phyloP scores from a whole-genome alignment of 257 asterid genomes.

The Primulina tabacum region DNA sequence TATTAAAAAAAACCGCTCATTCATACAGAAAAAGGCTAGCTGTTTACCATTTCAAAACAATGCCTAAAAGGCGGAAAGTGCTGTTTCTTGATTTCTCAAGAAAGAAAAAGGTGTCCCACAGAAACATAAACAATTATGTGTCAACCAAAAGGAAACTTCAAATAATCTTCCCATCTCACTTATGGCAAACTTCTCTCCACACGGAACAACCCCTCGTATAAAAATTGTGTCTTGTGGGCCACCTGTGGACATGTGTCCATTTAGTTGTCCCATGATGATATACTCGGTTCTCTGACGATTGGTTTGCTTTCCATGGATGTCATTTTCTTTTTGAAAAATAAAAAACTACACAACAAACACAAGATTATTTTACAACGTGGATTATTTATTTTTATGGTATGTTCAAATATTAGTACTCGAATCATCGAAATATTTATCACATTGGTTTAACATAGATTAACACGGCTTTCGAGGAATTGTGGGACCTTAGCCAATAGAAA shows the following conservation, averaged over 20 bases:
- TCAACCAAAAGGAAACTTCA: slow-evolving; percentile 28
- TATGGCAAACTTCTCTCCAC: slow-evolving; percentile 12
- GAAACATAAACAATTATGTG: slow-evolving; percentile 33
- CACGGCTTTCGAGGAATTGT: slow-evolving; percentile 16
- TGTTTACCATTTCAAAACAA: slow-evolving; percentile 63
- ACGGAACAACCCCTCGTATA: slow-evolving; percentile 22
- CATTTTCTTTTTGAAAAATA: slow-evolving; percentile 21
- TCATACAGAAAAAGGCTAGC: slow-evolving; percentile 36
- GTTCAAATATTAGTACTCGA: too few species aligned
- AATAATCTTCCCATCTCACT: slow-evolving; percentile 26
- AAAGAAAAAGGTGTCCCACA: slow-evolving; percentile 4
- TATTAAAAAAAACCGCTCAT: slow-evolving; percentile 27
- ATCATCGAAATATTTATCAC: too few species aligned
- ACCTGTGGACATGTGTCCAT: slow-evolving; percentile 40
- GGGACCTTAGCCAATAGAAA: slow-evolving; percentile 25
- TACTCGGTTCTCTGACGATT: slow-evolving; percentile 7
- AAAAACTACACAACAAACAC: neutral
- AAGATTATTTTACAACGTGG: too few species aligned
- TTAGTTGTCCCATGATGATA: slow-evolving; percentile 40
- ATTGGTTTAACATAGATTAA: too few species aligned
- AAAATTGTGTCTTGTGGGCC: slow-evolving; percentile 34
- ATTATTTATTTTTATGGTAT: too few species aligned
- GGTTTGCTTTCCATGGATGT: slow-evolving; percentile 47
- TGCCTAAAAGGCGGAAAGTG: slow-evolving; percentile 15
- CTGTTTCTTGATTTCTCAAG: slow-evolving; percentile 12